Base-by-base conservation (phyloP, 441 rosid genomes). In the Euphorbia celastroides region DNA sequence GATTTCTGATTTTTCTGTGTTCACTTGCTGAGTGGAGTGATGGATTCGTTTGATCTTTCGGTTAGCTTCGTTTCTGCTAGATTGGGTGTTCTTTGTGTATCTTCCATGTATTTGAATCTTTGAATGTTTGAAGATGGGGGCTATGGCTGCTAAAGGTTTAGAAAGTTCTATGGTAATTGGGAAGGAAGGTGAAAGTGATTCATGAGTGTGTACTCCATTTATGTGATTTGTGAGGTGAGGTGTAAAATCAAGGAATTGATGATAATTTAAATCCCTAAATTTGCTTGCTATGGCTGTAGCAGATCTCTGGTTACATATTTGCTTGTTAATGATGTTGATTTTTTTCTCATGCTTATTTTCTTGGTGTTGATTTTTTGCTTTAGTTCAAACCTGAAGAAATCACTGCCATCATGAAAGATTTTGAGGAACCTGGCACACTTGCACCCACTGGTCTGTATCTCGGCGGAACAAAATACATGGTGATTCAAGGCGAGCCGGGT, bases 391-490 rank as follows among this genome's bases (percentile, higher is more conserved):
- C 79, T 36, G 75, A 82, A 28, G 98, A 92, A 74, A 74, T 90
- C 34, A 70, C 62, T 27, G 87, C 61, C 36, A 81, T 86, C 65
- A 73, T 64, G 73, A 90, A 76, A 59, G 97, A 90, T 68, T 85
- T 90, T 57, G 80, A 80, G 0, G 86, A 88, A 42, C 77, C 95
- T 0, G 97, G 95, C 42, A 8, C 75, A 27, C 89, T 90, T 63
- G 97, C 95, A 5, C 95, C 91, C 0, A 85, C 86, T 0, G 97
- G 97, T 0, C 75, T 90, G 36, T 72, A 74, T 78, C 79, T 90
- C 14, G 91, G 89, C 2, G 93, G 88, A 12, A 65, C 77, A 3
- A 88, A 90, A 67, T 88, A 90, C 77, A 83, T 90, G 94, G 97
- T 90, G 54, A 77, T 90, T 70, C 92, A 90, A 70, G 96, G 96